Evolutionary conservation across 805 yeast genomes (phyloP).

Genomic region (Scheffersomyces amazonensis): DNA sequence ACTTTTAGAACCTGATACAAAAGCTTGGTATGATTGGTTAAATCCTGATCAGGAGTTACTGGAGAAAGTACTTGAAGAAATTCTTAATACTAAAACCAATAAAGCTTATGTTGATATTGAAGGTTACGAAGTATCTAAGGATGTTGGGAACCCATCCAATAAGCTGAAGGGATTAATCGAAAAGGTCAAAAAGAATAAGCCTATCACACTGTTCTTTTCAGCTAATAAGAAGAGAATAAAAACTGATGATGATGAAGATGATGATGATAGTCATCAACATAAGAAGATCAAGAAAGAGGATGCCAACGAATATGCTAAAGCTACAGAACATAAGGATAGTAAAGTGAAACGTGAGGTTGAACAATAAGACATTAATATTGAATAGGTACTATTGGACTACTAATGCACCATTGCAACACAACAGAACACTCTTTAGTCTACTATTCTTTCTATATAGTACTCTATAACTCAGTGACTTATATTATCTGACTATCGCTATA

Average conservation of each 20-base stretch:
- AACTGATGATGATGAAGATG: neutral
- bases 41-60: constrained; percentile 40
- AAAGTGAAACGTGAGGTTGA: neutral
- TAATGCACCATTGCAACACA: too few species aligned
- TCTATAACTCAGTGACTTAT: too few species aligned
- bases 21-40: constrained; percentile 67
- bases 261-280: too few species aligned
- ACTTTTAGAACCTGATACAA: constrained; percentile 54
- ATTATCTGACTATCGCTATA: too few species aligned
- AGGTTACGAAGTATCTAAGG: constrained; percentile 54
- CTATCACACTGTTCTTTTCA: constrained; percentile 27
- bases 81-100: constrained; percentile 34
- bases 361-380: neutral
- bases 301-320: neutral
- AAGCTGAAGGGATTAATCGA: constrained; percentile 42
- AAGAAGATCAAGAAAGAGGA: constrained; percentile 5
- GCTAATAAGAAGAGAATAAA: constrained; percentile 7
- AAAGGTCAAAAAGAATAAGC: constrained; percentile 14
- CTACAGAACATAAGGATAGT: constrained; percentile 2
- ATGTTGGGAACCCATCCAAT: constrained; percentile 60
- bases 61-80: constrained; percentile 31
- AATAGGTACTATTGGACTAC: too few species aligned
- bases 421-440: too few species aligned
- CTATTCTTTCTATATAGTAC: too few species aligned
- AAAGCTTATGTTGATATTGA: constrained; percentile 37